Percentiles rank a stretch among this genome's conserved stretches.
These are phyloP conservation scores for Trifolium dubium DNA, from an alignment of 306 rosid species.

Conservation along the genomic window DNA sequence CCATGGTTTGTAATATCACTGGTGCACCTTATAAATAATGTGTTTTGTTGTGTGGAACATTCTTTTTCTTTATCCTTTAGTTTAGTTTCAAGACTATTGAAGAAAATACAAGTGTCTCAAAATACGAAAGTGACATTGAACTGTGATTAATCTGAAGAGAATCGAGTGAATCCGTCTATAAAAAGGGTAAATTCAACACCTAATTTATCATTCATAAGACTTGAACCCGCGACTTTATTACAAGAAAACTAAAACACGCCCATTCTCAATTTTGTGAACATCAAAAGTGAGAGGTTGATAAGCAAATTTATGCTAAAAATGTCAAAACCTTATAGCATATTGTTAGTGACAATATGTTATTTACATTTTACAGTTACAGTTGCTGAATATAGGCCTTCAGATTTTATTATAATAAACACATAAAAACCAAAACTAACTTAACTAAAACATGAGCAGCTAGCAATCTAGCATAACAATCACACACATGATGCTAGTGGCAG, in stretches of 20 bases:
- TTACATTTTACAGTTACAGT: conserved; percentile 38
- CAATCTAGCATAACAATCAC: conserved; percentile 18
- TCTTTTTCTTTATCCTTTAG: not conserved
- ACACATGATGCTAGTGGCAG: conserved; percentile 24
- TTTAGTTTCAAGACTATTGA: not conserved
- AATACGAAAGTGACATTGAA: not conserved
- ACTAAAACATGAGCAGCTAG: conserved; percentile 17
- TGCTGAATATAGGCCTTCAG: conserved; percentile 19
- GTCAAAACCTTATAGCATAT: conserved; percentile 30
- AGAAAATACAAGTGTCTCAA: not conserved
- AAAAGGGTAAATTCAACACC: not conserved
- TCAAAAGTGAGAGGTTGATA: conserved; percentile 14
- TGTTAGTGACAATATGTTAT: conserved; percentile 31
- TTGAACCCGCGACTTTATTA: not conserved
- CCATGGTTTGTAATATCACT: conserved; percentile 20
- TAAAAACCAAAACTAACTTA: conserved; percentile 22
- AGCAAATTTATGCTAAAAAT: conserved; percentile 22
- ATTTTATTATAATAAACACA: conserved; percentile 21
- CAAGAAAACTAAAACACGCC: conserved; percentile 18
- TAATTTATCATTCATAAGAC: not conserved
- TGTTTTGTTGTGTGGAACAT: conserved; percentile 9
- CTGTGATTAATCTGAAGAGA: too few relatives aligned
- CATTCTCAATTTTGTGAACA: conserved; percentile 29
- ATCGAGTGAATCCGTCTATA: not conserved
- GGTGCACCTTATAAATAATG: not conserved